Conservation (phyloP, 1,284 basidiomycete genomes). For the Ceratobasidium sp. region DNA sequence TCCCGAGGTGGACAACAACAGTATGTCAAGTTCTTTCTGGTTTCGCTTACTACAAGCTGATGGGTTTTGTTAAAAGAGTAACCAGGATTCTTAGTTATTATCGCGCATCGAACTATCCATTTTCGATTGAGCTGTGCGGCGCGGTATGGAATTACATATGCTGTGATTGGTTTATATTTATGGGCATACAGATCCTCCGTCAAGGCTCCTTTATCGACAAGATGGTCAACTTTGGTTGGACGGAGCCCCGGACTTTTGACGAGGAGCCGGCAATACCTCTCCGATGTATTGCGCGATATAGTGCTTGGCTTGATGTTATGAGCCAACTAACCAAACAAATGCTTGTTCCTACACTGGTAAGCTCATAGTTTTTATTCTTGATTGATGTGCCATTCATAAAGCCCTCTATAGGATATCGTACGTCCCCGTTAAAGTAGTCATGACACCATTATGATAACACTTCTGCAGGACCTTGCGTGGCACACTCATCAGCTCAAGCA, state of each 20-base stretch:
- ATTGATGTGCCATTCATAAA: neutral
- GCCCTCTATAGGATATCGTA: conserved; percentile 37
- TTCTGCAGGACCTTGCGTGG: conserved; percentile 54
- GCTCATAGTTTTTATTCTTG: neutral
- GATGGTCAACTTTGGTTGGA: conserved; percentile 59
- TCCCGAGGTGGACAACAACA: conserved; percentile 1
- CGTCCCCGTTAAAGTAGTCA: neutral
- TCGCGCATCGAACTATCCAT: conserved; percentile 37
- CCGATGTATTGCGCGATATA: conserved; percentile 48
- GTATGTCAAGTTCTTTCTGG: neutral
- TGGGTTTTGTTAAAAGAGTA: conserved; percentile 18
- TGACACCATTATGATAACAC: neutral
- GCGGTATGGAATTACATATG: conserved; percentile 43
- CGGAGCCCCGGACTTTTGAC: conserved; percentile 49
- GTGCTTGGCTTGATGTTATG: conserved; percentile 58
- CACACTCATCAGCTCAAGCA: conserved; percentile 58
- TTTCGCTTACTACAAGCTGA: neutral
- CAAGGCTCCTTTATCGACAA: conserved; percentile 64
- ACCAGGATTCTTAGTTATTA: conserved; percentile 39
- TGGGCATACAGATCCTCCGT: conserved; percentile 51
- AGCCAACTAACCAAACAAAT: conserved; percentile 47
- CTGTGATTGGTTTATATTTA: neutral
- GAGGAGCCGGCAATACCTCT: conserved; percentile 39
- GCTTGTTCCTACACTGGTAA: conserved; percentile 46
- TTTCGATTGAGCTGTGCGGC: conserved; percentile 43